Evolutionary conservation across 345 rosid genomes (phyloP), one percentile per base, ranked within the genome.

Genomic region (Populus pruinosa): DNA sequence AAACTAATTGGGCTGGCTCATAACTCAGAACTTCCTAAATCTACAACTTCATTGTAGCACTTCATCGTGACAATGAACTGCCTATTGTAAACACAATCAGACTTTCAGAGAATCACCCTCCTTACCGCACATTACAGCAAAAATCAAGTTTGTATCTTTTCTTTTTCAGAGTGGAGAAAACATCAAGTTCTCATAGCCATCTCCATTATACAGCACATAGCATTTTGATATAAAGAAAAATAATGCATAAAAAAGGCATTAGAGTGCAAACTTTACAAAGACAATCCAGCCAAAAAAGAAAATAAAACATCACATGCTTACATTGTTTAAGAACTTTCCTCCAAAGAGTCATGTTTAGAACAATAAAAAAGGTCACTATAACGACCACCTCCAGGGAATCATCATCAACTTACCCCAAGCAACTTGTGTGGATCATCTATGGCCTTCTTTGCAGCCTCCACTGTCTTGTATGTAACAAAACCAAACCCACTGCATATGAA

Each of bases 361-460:
- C 18, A 63, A 23, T 31, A 63, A 68, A 44, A 61, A 39, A 25
- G 71, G 36, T 29, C 39, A 14, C 21, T 25, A 72, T 31, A 31
- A 17, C 14, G 8, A 73, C 16, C 44, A 53, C 33, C 39, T 16
- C 44, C 35, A 67, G 35, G 11, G 25, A 67, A 44, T 20, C 31
- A n/a, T 21, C 20, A 25, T 29, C 38, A 17, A 76, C 86, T 44
- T 84, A 89, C 92, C 90, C 89, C 92, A 53, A 83, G 84, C 17
- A 76, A 63, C 79, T 91, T 89, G 6, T 87, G 88, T 35, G 92
- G 92, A 78, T 87, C 89, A 70, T 89, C 90, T 17, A 91, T 77
- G 59, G 94, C 92, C 80, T 81, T 88, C 84, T 84, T 89, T 35
- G 94, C 88, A 44, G 90, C 90, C 74, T 89, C 92, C 3, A 70